phyloP scores from a whole-genome alignment of 129 eudicot species.

The Escallonia rubra region DNA sequence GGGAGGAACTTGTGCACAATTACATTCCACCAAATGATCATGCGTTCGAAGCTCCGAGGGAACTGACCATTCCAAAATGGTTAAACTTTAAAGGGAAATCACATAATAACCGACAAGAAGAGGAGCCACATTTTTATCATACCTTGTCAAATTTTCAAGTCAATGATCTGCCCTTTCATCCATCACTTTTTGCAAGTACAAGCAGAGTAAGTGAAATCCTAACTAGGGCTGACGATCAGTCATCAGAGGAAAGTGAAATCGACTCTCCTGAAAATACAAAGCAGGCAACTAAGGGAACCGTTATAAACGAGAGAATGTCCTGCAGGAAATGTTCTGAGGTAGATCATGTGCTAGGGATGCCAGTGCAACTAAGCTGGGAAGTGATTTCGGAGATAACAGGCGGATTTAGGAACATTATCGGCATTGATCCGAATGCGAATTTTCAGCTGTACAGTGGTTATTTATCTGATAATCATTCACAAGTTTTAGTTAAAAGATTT shows the following conservation, averaged over 20 bases:
- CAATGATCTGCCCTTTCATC: conserved; percentile 28
- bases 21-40: conserved; percentile 15
- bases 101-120: neutral
- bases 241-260: conserved; percentile 18
- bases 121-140: conserved; percentile 21
- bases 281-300: no score
- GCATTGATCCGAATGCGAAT: conserved; percentile 12
- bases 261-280: neutral
- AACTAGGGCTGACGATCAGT: neutral
- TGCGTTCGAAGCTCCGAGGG: conserved; percentile 14
- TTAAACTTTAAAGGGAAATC: conserved; percentile 20
- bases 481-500: conserved; percentile 33
- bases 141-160: conserved; percentile 35
- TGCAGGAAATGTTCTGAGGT: neutral
- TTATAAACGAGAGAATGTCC: no score
- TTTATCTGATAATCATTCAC: conserved; percentile 8
- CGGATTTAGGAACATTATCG: conserved; percentile 21
- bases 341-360: conserved; percentile 5
- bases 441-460: conserved; percentile 30
- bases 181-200: conserved; percentile 27
- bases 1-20: conserved; percentile 18
- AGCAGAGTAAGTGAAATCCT: conserved; percentile 8
- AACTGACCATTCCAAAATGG: neutral
- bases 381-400: conserved; percentile 36
- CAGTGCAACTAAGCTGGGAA: conserved; percentile 38